Evolutionary conservation across 306 rosid genomes (phyloP), one percentile per base, ranked within the genome.

Genomic region (Delonix regia): DNA sequence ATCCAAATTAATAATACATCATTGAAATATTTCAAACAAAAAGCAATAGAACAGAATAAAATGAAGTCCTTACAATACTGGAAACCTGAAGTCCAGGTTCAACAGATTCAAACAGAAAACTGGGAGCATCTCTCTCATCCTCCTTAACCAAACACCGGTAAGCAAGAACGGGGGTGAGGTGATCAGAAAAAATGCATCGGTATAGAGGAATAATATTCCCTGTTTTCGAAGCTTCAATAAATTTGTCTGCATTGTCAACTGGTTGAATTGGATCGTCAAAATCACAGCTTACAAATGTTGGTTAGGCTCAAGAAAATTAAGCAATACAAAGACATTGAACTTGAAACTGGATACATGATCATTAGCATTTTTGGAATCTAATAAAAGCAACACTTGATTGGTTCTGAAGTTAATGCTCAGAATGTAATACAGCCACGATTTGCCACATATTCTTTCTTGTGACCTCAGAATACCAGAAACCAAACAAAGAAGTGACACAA

Each of bases 91-190:
- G 55, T 7, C 99, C 99, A 1, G 99, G 99, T 71, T 95, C 99
- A 19, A 87, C 99, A 0, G 98, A 87, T 68, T 95, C 99, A 45
- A 78, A 95, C 12, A 95, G 90, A 85, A 95, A 95, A 83, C 99
- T 93, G 8, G 99, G 96, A 72, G 99, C 97, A 81, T 95, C 98
- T 49, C 99, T 87, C 27, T 95, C 98, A 64, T 95, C 99, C 81
- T 93, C 98, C 88, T 91, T 88, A 3, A 95, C 99, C 86, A 95
- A 84, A 79, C 99, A 95, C 15, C 99, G 94, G 86, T 95, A 95
- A 12, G 99, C 99, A 16, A 95, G 92, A 30, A 93, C 98, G 1
- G 99, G 99, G 41, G 98, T 91, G 67, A 95, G 91, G 76, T 95
- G 99, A 84, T 95, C 99, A 0, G 98, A 95, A 53, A 95, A 92